These are phyloP conservation scores for Schrenkiella parvula DNA, from an alignment of 345 rosid species.

Conservation along the genomic window DNA sequence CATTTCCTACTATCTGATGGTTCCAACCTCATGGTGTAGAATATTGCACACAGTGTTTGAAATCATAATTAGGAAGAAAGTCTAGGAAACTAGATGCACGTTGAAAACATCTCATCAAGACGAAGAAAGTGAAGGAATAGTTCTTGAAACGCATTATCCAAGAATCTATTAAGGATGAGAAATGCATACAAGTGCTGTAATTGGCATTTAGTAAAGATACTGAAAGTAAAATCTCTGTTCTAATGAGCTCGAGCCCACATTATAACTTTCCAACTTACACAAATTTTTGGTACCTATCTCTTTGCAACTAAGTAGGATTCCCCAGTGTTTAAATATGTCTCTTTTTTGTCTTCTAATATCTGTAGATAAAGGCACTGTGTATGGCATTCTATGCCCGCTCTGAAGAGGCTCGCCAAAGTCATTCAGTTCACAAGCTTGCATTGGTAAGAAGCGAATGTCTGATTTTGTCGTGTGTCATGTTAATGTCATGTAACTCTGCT, in stretches of 20 bases:
- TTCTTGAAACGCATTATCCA: not conserved
- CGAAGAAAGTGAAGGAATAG: not conserved
- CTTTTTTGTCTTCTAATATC: constrained; percentile 3
- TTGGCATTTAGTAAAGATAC: not conserved
- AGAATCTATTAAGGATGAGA: not conserved
- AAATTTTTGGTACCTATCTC: not conserved
- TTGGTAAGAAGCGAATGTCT: constrained; percentile 45
- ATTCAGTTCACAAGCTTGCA: constrained; percentile 94
- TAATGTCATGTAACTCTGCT: not conserved
- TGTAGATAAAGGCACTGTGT: constrained; percentile 78
- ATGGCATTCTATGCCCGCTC: constrained; percentile 97
- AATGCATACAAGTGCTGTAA: not conserved
- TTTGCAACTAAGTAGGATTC: not conserved
- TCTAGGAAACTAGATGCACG: not conserved
- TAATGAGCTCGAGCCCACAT: constrained; percentile 1
- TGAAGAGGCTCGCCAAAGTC: constrained; percentile 86
- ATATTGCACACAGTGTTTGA: not conserved
- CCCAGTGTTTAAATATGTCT: not conserved
- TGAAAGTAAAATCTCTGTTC: not conserved
- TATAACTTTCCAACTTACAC: not conserved
- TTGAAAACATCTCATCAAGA: not conserved
- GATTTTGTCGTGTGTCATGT: not conserved
- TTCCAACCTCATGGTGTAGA: not conserved
- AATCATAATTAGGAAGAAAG: not conserved
- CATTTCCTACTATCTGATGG: not conserved